Base-by-base conservation (phyloP, 352 stramenopile species). In the Phytophthora sp. region DNA sequence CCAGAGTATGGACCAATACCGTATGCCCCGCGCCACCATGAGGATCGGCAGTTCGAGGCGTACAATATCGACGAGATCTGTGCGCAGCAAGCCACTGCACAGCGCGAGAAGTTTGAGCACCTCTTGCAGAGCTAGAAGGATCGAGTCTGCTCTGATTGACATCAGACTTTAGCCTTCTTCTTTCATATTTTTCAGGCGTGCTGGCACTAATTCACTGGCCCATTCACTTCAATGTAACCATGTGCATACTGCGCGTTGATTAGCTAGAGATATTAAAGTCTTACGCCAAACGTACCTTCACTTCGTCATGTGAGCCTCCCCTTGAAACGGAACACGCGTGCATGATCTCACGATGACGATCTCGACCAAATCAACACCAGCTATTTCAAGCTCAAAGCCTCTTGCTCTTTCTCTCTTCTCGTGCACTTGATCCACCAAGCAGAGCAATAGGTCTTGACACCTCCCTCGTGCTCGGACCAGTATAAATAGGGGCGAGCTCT, bases 1-100 rank as follows among this genome's bases (percentile, higher is more conserved):
- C 77, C 82, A 5, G 82, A 91, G 66, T 91, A 91, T 44, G 82
- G 82, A n/a, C 79, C 82, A 0, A 76, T 79, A 15, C 79, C 82
- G 50, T 91, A 91, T 65, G 77, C 79, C 0, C 79, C 75, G 9
- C 61, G 66, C 1, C 56, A 81, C 17, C 51, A 55, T 6, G 48
- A 69, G 3, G 34, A 82, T 17, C 21, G 31, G 11, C 62, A 74
- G 6, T 46, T 55, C 0, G 76, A 83, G 32, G 73, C 72, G 3
- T 87, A 87, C 55, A 72, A 87, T 57, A 57, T 89, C 32, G 79
- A 89, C 32, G 60, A 52, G 30, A 59, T 87, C 5, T 87, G 77
- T 17, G 65, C 54, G 13, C 56, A 76, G n/a, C 63, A 82, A 37
- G 66, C 77, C 11, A 48, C 48, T 38, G 43, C 63, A 0, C 77